These are phyloP conservation scores for Arbutus unedo DNA, from an alignment of 148 eudicot species.

Conservation along the genomic window DNA sequence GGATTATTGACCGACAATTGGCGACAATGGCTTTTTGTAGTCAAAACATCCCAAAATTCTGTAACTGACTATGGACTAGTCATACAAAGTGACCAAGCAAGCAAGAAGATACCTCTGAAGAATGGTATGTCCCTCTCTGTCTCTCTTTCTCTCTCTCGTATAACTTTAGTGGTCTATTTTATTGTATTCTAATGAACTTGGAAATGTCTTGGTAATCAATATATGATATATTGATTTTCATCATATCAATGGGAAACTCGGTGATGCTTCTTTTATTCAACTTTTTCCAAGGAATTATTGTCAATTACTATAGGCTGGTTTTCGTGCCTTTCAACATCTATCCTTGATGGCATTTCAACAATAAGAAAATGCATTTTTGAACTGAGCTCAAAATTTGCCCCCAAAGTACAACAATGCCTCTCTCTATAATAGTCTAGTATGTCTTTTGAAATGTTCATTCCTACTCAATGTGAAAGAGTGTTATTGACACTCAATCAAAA, in stretches of 20 bases:
- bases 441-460: too few relatives aligned
- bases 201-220: conserved; percentile 7
- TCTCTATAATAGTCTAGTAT: too few relatives aligned
- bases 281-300: not conserved
- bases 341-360: not conserved
- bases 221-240: not conserved
- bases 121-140: not conserved
- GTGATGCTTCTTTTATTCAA: not conserved
- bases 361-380: not conserved
- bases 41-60: not conserved
- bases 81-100: not conserved
- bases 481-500: too few relatives aligned
- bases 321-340: not conserved
- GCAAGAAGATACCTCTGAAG: not conserved
- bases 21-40: not conserved
- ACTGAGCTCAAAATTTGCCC: too few relatives aligned
- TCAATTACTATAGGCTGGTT: not conserved
- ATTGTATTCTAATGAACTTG: not conserved
- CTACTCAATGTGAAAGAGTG: too few relatives aligned
- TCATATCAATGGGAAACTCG: not conserved
- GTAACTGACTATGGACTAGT: not conserved
- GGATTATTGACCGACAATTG: not conserved
- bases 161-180: not conserved
- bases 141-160: not conserved
- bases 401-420: too few relatives aligned